A percentile compares a stretch with the other conserved stretches of the same genome.
These are phyloP conservation scores for Kwoniella shandongensis DNA, from an alignment of 768 basidiomycete species.

Conservation along the genomic window DNA sequence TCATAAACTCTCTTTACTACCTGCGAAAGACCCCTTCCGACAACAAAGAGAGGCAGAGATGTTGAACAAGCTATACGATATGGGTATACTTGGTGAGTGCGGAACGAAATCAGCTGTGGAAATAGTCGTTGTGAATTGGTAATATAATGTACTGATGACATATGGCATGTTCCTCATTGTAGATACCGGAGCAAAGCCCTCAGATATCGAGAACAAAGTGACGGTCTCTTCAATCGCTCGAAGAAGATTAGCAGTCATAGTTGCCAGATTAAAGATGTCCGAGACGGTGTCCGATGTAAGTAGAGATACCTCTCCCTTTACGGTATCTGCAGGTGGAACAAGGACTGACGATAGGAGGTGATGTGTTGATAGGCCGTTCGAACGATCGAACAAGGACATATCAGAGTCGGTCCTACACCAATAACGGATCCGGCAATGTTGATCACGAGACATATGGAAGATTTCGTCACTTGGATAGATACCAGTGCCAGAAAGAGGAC, in stretches of 20 bases:
- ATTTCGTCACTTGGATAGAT: conserved; percentile 99
- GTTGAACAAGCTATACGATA: conserved; percentile 93
- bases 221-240: conserved; percentile 94
- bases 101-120: no score
- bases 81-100: conserved; percentile 73
- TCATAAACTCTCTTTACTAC: conserved; percentile 81
- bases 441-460: conserved; percentile 96
- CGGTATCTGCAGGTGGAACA: no score
- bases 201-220: conserved; percentile 89
- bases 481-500: conserved; percentile 95
- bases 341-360: no score
- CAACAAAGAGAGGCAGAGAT: conserved; percentile 78
- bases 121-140: no score
- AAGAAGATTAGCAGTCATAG: conserved; percentile 83
- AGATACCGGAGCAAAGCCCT: conserved; percentile 79
- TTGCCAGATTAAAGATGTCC: conserved; percentile 90
- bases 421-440: conserved; percentile 95
- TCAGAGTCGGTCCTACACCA: conserved; percentile 93
- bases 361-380: conserved; percentile 72
- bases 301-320: conserved; percentile 26
- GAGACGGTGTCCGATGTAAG: conserved; percentile 90
- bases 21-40: conserved; percentile 84
- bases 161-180: not conserved
- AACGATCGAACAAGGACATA: conserved; percentile 97
- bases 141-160: not conserved